These are phyloP conservation scores for Exophiala dermatitidis DNA, from an alignment of 2,329 filamentous ascomycete species.

Conservation along the genomic window DNA sequence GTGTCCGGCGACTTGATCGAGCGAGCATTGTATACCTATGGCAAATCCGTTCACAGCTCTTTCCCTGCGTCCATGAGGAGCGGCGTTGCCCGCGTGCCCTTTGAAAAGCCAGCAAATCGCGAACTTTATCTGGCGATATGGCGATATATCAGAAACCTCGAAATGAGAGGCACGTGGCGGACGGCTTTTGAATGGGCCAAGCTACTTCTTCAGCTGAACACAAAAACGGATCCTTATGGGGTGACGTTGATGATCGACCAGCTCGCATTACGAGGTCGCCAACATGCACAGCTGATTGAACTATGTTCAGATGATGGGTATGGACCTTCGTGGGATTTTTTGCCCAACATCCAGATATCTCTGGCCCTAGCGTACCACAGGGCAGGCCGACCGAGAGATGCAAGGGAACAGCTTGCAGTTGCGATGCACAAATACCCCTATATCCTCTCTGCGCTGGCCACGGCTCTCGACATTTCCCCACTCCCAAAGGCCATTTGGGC, in stretches of 20 bases:
- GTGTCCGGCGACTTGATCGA: slow-evolving; percentile 82
- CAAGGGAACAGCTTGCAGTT: slow-evolving; percentile 55
- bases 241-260: slow-evolving; percentile 75
- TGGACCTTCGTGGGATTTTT: slow-evolving; percentile 45
- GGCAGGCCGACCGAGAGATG: slow-evolving; percentile 57
- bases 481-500: slow-evolving; percentile 80
- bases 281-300: slow-evolving; percentile 68
- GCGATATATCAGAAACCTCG: slow-evolving; percentile 77
- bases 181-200: slow-evolving; percentile 94
- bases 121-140: slow-evolving; percentile 88
- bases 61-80: slow-evolving; percentile 69
- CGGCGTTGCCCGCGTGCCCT: slow-evolving; percentile 75
- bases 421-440: slow-evolving; percentile 73
- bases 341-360: slow-evolving; percentile 69
- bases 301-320: slow-evolving; percentile 51
- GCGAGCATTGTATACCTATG: slow-evolving; percentile 85
- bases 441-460: slow-evolving; percentile 74
- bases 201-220: slow-evolving; percentile 67
- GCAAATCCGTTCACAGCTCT: slow-evolving; percentile 74
- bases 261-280: slow-evolving; percentile 71
- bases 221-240: slow-evolving; percentile 69
- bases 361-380: slow-evolving; percentile 69
- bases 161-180: slow-evolving; percentile 85
- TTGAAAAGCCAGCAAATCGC: slow-evolving; percentile 74
- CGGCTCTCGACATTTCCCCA: slow-evolving; percentile 67